Conservation (phyloP, 73 alveolate genomes). For the Tetrahymena borealis region DNA sequence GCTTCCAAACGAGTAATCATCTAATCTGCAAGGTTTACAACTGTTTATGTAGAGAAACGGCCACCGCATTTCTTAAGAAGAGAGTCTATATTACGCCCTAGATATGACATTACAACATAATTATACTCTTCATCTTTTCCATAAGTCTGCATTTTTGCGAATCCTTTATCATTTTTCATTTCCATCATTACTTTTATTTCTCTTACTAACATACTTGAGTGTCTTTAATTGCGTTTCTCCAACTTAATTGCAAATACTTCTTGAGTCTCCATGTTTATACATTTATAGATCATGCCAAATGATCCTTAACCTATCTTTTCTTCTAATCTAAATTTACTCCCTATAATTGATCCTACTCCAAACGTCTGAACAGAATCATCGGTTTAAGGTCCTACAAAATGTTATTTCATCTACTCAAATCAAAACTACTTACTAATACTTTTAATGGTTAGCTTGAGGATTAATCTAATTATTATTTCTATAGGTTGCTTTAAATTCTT, state of each 20-base stretch:
- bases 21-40: conserved; percentile 14
- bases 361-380: not conserved
- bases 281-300: conserved; percentile 32
- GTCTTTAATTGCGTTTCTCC: conserved; percentile 24
- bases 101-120: conserved; percentile 77
- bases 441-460: too few species aligned
- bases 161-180: conserved; percentile 25
- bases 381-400: not conserved
- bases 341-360: conserved; percentile 23
- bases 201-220: conserved; percentile 24
- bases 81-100: conserved; percentile 88
- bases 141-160: conserved; percentile 39
- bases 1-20: conserved; percentile 30
- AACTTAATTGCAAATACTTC: conserved; percentile 39
- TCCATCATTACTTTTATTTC: conserved; percentile 39
- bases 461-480: too few species aligned
- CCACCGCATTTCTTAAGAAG: conserved; percentile 56
- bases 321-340: conserved; percentile 13
- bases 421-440: too few species aligned
- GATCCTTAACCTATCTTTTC: conserved; percentile 44
- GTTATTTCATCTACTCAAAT: too few species aligned
- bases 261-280: conserved; percentile 30
- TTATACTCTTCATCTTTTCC: conserved; percentile 68
- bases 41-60: conserved; percentile 25
- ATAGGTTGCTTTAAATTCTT: too few species aligned